These are phyloP conservation scores for Fragaria nilgerrensis DNA, from an alignment of 306 rosid species.

Conservation along the genomic window DNA sequence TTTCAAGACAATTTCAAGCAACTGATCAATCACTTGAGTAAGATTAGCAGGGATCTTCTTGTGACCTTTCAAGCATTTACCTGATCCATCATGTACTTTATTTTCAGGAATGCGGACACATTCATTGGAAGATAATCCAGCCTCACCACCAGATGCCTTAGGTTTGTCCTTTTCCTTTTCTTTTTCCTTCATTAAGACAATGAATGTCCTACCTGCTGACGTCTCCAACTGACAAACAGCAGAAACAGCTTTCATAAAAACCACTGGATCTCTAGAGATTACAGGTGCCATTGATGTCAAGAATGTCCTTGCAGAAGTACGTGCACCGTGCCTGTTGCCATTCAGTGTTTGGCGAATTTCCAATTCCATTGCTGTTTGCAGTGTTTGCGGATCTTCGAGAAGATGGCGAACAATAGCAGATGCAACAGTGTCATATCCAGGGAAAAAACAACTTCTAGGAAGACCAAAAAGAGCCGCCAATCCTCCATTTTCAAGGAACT, in stretches of 20 bases:
- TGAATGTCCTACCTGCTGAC: conserved; percentile 82
- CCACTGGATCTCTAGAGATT: conserved; percentile 89
- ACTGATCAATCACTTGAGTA: conserved; percentile 93
- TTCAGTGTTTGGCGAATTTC: conserved; percentile 83
- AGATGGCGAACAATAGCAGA: conserved; percentile 97
- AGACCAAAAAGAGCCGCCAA: conserved; percentile 73
- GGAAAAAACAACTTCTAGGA: conserved; percentile 83
- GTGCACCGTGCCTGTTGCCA: conserved; percentile 83
- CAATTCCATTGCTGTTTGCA: conserved; percentile 95
- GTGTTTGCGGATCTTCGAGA: conserved; percentile 97
- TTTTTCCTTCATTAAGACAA: conserved; percentile 72
- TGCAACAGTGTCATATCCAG: conserved; percentile 94
- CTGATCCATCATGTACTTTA: conserved; percentile 74
- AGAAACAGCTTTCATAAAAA: conserved; percentile 94
- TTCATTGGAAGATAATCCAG: conserved; percentile 69
- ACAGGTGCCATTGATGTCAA: conserved; percentile 91
- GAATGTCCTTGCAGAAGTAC: conserved; percentile 70
- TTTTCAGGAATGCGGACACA: conserved; percentile 73
- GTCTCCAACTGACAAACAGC: conserved; percentile 91
- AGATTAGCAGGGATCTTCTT: conserved; percentile 91
- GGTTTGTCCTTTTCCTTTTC: conserved; percentile 91
- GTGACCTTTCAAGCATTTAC: conserved; percentile 80
- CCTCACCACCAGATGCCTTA: conserved; percentile 59
- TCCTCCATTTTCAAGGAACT: conserved; percentile 95
- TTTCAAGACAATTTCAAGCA: conserved; percentile 87